phyloP scores from a whole-genome alignment of 1,284 basidiomycete genomes.

The Irpex lacteus region DNA sequence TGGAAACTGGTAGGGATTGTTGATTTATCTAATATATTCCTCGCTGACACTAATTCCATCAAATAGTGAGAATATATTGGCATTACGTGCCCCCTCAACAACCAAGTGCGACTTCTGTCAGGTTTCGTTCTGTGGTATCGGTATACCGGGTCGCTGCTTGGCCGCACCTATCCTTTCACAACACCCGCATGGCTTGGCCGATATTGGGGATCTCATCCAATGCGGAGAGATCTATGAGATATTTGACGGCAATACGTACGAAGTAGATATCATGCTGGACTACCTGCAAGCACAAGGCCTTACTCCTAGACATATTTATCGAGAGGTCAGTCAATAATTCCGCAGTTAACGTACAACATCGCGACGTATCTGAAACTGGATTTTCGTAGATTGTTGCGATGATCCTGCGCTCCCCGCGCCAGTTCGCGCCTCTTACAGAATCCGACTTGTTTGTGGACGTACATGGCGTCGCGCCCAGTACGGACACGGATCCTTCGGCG shows the following conservation, averaged over 20 bases:
- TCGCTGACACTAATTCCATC: background rate
- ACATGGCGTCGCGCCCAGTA: conserved; percentile 49
- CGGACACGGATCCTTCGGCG: conserved; percentile 52
- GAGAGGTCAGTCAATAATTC: conserved; percentile 49
- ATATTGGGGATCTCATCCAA: conserved; percentile 67
- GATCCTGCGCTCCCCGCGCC: conserved; percentile 55
- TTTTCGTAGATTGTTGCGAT: conserved; percentile 54
- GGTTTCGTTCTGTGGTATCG: conserved; percentile 74
- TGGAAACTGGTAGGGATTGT: conserved; percentile 60
- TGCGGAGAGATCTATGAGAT: conserved; percentile 72
- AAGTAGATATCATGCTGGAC: conserved; percentile 78
- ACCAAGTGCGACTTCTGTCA: conserved; percentile 79
- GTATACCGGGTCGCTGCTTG: conserved; percentile 63
- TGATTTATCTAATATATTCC: background rate
- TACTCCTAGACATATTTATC: conserved; percentile 67
- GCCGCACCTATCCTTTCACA: conserved; percentile 56
- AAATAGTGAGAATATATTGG: conserved; percentile 65
- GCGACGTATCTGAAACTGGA: background rate
- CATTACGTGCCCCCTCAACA: conserved; percentile 64
- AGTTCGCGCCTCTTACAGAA: conserved; percentile 65
- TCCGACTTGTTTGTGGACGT: conserved; percentile 66
- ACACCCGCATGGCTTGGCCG: conserved; percentile 65
- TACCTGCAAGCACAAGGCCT: conserved; percentile 60
- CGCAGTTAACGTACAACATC: background rate
- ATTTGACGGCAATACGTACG: conserved; percentile 70